phyloP scores from a whole-genome alignment of 169 alveolate species.

The Eimeria maxima region DNA sequence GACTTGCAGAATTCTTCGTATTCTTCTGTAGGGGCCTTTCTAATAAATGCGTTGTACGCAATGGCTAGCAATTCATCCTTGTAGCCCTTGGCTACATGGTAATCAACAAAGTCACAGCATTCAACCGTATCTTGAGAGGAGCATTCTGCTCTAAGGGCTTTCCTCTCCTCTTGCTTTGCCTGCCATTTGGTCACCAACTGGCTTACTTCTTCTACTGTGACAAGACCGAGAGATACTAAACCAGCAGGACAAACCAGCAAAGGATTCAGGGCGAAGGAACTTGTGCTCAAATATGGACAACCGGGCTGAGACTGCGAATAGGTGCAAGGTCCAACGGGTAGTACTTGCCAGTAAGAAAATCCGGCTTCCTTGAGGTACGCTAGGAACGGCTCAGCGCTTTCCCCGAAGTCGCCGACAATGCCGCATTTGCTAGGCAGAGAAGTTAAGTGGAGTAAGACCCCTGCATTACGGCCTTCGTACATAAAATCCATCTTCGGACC shows the following conservation, averaged over 20 bases:
- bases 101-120: conserved; percentile 45
- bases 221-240: conserved; percentile 36
- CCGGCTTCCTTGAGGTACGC: conserved; percentile 73
- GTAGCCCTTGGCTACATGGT: conserved; percentile 64
- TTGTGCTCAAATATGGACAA: conserved; percentile 79
- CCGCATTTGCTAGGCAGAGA: conserved; percentile 80
- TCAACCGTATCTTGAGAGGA: not conserved
- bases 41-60: conserved; percentile 60
- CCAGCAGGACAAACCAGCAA: conserved; percentile 73
- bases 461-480: conserved; percentile 83
- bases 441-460: conserved; percentile 77
- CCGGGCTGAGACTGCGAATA: conserved; percentile 75
- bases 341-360: conserved; percentile 82
- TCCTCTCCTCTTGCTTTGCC: conserved; percentile 58
- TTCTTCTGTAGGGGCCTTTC: not conserved
- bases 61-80: conserved; percentile 77
- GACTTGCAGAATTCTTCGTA: conserved; percentile 68
- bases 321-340: conserved; percentile 82
- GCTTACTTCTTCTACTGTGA: conserved; percentile 13
- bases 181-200: conserved; percentile 56
- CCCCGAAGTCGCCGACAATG: conserved; percentile 79
- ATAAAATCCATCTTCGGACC: conserved; percentile 65
- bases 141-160: not conserved
- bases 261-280: conserved; percentile 82
- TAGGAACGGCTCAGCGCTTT: conserved; percentile 71